These are phyloP conservation scores for Trebouxia sp. DNA, from an alignment of 139 green algal genomes.

Conservation along the genomic window DNA sequence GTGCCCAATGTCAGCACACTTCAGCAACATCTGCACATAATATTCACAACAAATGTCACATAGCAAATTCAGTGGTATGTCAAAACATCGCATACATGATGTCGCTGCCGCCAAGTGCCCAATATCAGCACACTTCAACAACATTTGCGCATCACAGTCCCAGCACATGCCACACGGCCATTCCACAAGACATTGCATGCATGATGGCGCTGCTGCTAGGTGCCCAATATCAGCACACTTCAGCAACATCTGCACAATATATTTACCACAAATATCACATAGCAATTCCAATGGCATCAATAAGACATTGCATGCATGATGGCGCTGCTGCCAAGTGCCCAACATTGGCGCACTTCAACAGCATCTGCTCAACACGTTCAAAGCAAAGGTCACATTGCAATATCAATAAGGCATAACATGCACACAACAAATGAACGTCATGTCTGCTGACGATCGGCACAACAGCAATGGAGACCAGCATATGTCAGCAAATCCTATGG, in stretches of 20 bases:
- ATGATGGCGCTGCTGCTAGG: background rate
- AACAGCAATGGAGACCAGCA: no score
- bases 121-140: no score
- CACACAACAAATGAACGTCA: no score
- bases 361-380: no score
- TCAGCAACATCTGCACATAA: conserved; percentile 22
- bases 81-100: background rate
- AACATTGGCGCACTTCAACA: no score
- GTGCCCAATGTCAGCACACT: conserved; percentile 23
- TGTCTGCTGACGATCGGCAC: no score
- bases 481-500: no score
- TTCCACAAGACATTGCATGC: no score
- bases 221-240: conserved; percentile 23
- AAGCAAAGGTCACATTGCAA: no score
- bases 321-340: background rate
- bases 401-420: no score
- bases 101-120: background rate
- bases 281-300: background rate
- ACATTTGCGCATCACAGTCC: no score
- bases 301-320: background rate
- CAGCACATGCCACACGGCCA: no score
- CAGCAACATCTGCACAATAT: conserved; percentile 24
- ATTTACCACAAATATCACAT: background rate
- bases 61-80: background rate
- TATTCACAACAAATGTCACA: background rate